Evolutionary conservation across 441 rosid species (phyloP), one percentile per base, ranked within the genome.

Genomic region (Dalechampia spathulata): DNA sequence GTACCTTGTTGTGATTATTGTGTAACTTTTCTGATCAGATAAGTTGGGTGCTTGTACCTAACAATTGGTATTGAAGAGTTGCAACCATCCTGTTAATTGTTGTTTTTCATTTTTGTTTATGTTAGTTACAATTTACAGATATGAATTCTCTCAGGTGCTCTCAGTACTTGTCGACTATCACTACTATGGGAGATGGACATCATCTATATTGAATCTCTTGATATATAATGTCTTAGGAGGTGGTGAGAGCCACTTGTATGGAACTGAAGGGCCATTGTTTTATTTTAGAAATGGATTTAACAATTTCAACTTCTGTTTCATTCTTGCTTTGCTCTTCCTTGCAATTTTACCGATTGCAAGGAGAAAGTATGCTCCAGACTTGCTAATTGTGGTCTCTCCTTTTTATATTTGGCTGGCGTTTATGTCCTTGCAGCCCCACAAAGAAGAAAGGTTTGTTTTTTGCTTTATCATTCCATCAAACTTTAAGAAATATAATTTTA

Each of bases 161-260:
- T 92, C 99, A 0, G 55, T 80, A 49, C 68, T 78, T 19, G 86
- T 79, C 44, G 99, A 92, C 62, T 69, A 66, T 71, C 75, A 62
- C 60, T 89, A 81, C 61, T 92, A 89, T 52, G 57, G 76, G 62
- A 73, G 78, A 51, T 85, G 96, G 99, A 86, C 93, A 49, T 89
- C 97, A 14, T 92, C 97, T 30, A 74, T 87, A 70, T 55, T 85
- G 61, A 89, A 92, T 71, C 89, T 89, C 66, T 64, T 86, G 80
- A 25, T 79, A 19, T 92, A 89, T 74, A 92, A 92, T 78, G 92
- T 92, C 68, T 37, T 74, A 22, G 97, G 97, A 56, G 99, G 99
- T 61, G 99, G 99, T 58, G 96, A 89, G 75, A 89, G 99, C 78
- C 96, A 89, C 68, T 77, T 89, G 58, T 92, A 89, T 69, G 97